Conservation (phyloP, 139 green algal species). For the Closterium sp. region DNA sequence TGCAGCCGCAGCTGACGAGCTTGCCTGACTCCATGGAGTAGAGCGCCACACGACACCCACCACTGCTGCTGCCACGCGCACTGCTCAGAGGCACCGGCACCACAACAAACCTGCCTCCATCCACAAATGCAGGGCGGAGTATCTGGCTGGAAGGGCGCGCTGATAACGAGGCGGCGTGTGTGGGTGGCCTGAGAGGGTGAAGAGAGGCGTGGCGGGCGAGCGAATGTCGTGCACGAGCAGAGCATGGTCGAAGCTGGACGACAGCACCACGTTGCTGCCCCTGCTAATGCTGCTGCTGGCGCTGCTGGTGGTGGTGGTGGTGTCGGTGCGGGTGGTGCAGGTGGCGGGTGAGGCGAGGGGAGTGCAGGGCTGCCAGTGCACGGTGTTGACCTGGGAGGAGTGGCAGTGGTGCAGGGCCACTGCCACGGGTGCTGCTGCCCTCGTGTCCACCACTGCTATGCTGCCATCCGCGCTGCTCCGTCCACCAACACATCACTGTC, state of each 20-base stretch:
- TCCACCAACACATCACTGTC: constrained; percentile 27
- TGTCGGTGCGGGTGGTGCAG: background rate
- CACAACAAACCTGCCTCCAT: background rate
- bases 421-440: constrained; percentile 5
- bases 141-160: background rate
- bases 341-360: background rate
- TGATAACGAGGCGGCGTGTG: background rate
- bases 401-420: constrained; percentile 6
- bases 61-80: background rate
- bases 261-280: constrained; percentile 25
- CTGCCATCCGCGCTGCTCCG: constrained; percentile 33
- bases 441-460: constrained; percentile 28
- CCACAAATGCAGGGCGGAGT: background rate
- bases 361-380: constrained; percentile 36
- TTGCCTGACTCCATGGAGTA: background rate
- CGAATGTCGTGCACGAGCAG: constrained; percentile 43
- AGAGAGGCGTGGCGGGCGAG: constrained; percentile 4
- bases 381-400: constrained; percentile 33
- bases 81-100: background rate
- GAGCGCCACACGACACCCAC: background rate
- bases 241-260: constrained; percentile 26
- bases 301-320: background rate
- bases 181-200: constrained; percentile 24
- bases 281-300: background rate
- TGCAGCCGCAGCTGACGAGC: background rate